phyloP scores from a whole-genome alignment of 2,329 filamentous ascomycete genomes.

The Mariannaea sp. region DNA sequence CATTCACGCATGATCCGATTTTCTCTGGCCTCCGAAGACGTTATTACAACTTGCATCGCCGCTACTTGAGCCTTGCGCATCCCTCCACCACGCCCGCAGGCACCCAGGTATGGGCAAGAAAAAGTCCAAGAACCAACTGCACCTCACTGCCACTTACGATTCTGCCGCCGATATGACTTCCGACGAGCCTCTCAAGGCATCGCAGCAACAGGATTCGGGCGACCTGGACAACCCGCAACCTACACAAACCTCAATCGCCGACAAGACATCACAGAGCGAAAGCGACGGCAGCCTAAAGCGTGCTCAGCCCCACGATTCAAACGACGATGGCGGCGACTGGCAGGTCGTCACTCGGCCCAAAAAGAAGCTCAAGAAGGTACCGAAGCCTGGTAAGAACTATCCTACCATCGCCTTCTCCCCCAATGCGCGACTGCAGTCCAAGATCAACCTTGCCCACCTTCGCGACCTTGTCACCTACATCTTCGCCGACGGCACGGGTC shows the following conservation, averaged over 20 bases:
- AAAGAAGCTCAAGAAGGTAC: conserved; percentile 67
- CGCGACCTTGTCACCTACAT: conserved; percentile 69
- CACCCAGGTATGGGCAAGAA: conserved; percentile 35
- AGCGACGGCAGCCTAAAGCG: conserved; percentile 55
- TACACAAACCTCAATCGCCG: conserved; percentile 11
- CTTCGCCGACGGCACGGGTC: conserved; percentile 66
- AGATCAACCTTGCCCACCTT: conserved; percentile 66
- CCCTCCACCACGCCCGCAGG: conserved; percentile 18
- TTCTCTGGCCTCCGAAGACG: background rate
- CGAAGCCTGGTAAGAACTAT: conserved; percentile 61
- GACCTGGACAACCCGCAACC: background rate
- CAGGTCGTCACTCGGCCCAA: conserved; percentile 57
- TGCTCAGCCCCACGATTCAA: conserved; percentile 52
- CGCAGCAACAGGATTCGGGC: conserved; percentile 5
- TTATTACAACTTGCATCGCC: too few relatives aligned
- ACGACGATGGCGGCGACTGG: conserved; percentile 53
- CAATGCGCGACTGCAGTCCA: conserved; percentile 62
- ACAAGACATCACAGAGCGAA: conserved; percentile 28
- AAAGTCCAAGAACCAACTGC: conserved; percentile 24
- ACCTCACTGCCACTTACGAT: conserved; percentile 18
- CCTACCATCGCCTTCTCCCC: conserved; percentile 63
- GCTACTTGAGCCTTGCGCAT: background rate
- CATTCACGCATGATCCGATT: background rate
- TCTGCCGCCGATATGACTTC: conserved; percentile 14
- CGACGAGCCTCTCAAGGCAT: conserved; percentile 3